Evolutionary conservation across 1,284 basidiomycete genomes (phyloP).

Genomic region (Cryptococcus maquisensis): DNA sequence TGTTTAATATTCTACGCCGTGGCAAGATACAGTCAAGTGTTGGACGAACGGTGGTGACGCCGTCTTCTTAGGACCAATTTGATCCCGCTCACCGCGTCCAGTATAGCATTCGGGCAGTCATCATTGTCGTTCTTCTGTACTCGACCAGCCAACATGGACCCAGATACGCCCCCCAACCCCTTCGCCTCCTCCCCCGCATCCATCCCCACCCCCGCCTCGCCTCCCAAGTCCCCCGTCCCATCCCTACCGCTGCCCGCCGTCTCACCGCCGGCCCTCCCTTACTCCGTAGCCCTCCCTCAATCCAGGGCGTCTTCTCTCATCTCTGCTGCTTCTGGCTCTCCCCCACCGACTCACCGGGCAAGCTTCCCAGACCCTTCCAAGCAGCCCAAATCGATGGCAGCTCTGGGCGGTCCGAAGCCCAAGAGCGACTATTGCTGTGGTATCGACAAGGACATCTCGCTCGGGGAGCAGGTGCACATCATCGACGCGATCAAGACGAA

Average conservation of each 20-base stretch:
- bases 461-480: constrained; percentile 55
- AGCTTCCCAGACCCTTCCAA: constrained; percentile 44
- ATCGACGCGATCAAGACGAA: constrained; percentile 92
- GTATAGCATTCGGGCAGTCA: no score
- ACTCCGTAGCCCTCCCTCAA: not conserved
- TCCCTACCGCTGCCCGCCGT: constrained; percentile 8
- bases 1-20: no score
- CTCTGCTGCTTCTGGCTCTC: constrained; percentile 39
- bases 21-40: no score
- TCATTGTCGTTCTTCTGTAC: not conserved
- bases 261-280: constrained; percentile 4
- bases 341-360: constrained; percentile 45
- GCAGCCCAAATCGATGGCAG: constrained; percentile 35
- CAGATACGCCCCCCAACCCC: constrained; percentile 17
- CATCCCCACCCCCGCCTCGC: not conserved
- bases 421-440: constrained; percentile 47
- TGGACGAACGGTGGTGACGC: no score
- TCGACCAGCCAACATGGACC: constrained; percentile 6
- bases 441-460: constrained; percentile 40
- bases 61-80: no score
- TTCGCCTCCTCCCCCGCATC: constrained; percentile 16
- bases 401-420: constrained; percentile 34
- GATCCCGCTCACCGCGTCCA: no score
- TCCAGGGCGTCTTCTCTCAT: constrained; percentile 24
- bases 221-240: constrained; percentile 2